Conservation (phyloP, 2,329 filamentous ascomycete species). For the Fusarium longipes region DNA sequence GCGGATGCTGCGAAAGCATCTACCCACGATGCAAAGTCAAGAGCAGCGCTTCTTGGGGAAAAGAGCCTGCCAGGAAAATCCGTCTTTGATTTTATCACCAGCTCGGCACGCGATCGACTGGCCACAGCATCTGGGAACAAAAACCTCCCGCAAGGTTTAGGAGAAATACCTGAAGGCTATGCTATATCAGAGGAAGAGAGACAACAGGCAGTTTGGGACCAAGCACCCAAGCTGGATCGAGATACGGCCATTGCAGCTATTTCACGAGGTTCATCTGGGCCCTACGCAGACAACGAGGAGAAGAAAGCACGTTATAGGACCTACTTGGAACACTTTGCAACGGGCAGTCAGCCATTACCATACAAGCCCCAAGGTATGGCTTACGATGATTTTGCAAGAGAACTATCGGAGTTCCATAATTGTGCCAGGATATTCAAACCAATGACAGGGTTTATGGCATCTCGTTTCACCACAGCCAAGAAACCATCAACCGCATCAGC, state of each 20-base stretch:
- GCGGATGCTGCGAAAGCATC: slow-evolving; percentile 83
- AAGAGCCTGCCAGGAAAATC: slow-evolving; percentile 85
- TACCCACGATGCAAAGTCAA: slow-evolving; percentile 77
- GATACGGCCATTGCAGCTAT: slow-evolving; percentile 76
- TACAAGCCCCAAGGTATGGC: slow-evolving; percentile 56
- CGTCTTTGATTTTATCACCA: slow-evolving; percentile 90
- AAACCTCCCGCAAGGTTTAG: slow-evolving; percentile 80
- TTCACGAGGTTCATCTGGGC: slow-evolving; percentile 71
- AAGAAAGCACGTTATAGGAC: slow-evolving; percentile 84
- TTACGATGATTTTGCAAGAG: slow-evolving; percentile 80
- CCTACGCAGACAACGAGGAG: slow-evolving; percentile 83
- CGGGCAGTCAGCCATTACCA: slow-evolving; percentile 61
- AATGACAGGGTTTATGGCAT: slow-evolving; percentile 91
- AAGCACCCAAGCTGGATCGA: slow-evolving; percentile 73
- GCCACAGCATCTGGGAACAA: slow-evolving; percentile 78
- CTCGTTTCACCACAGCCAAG: slow-evolving; percentile 83
- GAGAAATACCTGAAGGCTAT: slow-evolving; percentile 77
- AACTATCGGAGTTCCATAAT: slow-evolving; percentile 79
- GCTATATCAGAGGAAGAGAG: slow-evolving; percentile 72
- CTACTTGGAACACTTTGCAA: slow-evolving; percentile 81
- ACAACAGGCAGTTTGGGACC: slow-evolving; percentile 66
- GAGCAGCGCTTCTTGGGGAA: slow-evolving; percentile 86
- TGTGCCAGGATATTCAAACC: slow-evolving; percentile 84
- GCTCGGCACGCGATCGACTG: slow-evolving; percentile 80
- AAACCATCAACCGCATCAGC: slow-evolving; percentile 52